Evolutionary conservation across 2,329 filamentous ascomycete species (phyloP), one percentile per base, ranked within the genome.

Genomic region (Paracoccidioides brasiliensis): DNA sequence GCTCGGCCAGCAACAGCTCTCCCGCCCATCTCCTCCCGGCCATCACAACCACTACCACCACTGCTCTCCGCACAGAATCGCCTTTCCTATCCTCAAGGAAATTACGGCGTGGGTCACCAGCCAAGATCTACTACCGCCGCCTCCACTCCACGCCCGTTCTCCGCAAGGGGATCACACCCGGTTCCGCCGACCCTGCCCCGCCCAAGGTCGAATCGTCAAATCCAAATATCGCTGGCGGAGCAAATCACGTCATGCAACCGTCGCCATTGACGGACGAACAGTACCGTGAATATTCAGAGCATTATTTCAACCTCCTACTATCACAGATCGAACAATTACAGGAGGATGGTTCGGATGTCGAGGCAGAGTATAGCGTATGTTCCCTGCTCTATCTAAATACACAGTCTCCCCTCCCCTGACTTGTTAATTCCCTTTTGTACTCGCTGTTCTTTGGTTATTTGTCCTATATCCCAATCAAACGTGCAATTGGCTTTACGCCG

Each of bases 341-440:
- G 64, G 93, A 78, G 37, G 74, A 79, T 6, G 83, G 86, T 7
- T 67, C 68, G 0, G 86, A 90, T 54, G 72, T 95, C 5, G 93
- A 98, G 62, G 85, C 93, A 4, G 93, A 98, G 66, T 97, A 85
- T 64, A 85, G 85, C 58, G 91, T 96, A 76, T 59, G 84, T 77
- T 40, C 55, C 37, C 45, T 33, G 44, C 40, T 10, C 42, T 57
- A 38, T 48, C 53, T 52, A 30, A 44, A 38, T 37, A 15, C 4
- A 2, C n/a, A 37, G 22, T 22, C 2, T 22, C 22, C 22, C 22
- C 22, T 22, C 22, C 22, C 22, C 22, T 22, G 22, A 22, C 22
- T 22, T 22, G 2, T 1, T 22, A 22, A 22, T 22, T 22, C 22
- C 22, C 22, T 22, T 22, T 22, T 22, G 22, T 22, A 22, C 22